A percentile compares a stretch with the other conserved stretches of the same genome.
Conservation (phyloP, 148 eudicot genomes). For the Fagopyrum homotropicum region DNA sequence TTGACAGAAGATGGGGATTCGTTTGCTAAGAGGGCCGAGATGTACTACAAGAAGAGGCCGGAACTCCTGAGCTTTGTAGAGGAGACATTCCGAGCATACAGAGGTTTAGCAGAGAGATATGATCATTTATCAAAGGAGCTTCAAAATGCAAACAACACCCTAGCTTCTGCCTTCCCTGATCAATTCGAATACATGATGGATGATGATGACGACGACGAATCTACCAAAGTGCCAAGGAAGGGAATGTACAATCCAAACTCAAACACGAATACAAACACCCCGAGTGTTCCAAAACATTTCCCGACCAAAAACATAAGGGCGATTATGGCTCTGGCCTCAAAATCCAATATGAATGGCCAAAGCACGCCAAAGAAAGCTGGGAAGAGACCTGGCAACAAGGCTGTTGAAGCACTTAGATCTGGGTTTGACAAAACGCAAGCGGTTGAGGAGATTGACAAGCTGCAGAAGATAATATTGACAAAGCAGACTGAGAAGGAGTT, state of each 20-base stretch:
- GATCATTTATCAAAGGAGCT: conserved; percentile 76
- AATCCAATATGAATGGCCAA: conserved; percentile 11
- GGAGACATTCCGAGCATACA: conserved; percentile 63
- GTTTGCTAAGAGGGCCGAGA: conserved; percentile 88
- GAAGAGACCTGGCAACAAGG: conserved; percentile 2
- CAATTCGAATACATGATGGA: conserved; percentile 51
- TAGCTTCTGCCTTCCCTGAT: conserved; percentile 84
- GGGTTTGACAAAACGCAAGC: conserved; percentile 69
- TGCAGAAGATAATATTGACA: conserved; percentile 67
- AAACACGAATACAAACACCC: conserved; percentile 25
- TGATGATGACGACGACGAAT: conserved; percentile 42
- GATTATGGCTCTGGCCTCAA: conserved; percentile 42
- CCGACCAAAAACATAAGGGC: conserved; percentile 53
- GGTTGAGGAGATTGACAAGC: conserved; percentile 68
- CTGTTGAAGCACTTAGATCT: conserved; percentile 34
- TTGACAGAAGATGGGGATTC: conserved; percentile 85
- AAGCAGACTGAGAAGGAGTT: conserved; percentile 86
- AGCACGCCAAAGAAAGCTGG: conserved; percentile 18
- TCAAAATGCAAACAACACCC: conserved; percentile 84
- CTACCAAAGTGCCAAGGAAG: conserved; percentile 25
- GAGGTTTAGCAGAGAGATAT: conserved; percentile 78
- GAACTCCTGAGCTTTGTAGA: conserved; percentile 69
- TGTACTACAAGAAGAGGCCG: conserved; percentile 89
- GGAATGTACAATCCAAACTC: conserved; percentile 15
- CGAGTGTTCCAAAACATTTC: conserved; percentile 50